Evolutionary conservation across 2,329 filamentous ascomycete species (phyloP), one percentile per base, ranked within the genome.

Genomic region (Trichophyton mentagrophytes): DNA sequence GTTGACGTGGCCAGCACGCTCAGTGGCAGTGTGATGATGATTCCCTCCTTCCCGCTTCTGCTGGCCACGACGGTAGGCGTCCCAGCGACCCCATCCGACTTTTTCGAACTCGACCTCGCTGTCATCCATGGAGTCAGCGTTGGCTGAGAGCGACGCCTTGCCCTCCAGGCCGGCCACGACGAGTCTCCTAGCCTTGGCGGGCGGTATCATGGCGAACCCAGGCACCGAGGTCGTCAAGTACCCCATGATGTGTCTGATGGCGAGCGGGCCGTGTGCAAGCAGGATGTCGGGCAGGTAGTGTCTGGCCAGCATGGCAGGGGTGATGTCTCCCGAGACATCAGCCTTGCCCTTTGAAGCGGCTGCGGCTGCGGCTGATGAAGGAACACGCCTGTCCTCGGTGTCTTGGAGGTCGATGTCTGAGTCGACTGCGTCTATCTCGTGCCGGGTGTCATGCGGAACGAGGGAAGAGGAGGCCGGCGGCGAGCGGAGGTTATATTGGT

Each of bases 51-150:
- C 40, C 40, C 33, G 33, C 33, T 59, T 68, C 77, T 81, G 77
- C 64, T 88, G 82, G 60, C 86, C 88, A 67, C 84, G 84, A 71
- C 84, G 81, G 70, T 85, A 85, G 64, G 91, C 93, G 73, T 95
- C 88, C 92, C 92, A 99, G 66, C 90, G 85, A 62, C 93, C 93
- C 92, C 92, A 97, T 70, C 92, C 92, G 62, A 96, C 90, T 79
- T 97, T 97, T 73, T 95, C 88, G 71, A 95, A 97, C 60, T 78
- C 66, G 62, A 77, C 72, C 60, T 78, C 66, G 62, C 77, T 72
- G 57, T 84, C 83, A 62, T 84, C 80, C 60, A 76, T 74, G 64
- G 82, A 82, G 64, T 76, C 77, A 51, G 76, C 76, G 61, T 75
- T 74, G 56, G 79, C 80, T 8, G 44, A 47, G 60, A 79, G 80